These are phyloP conservation scores for Novymonas esmeraldas DNA, from an alignment of 208 protist species.

Conservation along the genomic window DNA sequence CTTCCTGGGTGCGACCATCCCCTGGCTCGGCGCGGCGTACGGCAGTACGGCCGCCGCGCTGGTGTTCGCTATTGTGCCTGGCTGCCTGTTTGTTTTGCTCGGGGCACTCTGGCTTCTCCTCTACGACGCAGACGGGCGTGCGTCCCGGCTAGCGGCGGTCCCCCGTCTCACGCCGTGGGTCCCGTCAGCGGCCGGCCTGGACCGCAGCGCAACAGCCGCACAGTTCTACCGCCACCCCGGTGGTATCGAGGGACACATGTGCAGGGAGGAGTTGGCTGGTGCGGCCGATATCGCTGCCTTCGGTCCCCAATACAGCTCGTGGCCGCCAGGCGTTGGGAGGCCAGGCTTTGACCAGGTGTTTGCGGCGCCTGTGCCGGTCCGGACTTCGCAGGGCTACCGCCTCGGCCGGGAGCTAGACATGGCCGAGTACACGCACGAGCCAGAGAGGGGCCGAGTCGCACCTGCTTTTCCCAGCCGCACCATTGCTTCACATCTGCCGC, in stretches of 20 bases:
- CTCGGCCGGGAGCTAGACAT: neutral
- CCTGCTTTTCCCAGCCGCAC: neutral
- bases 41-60: slow-evolving; percentile 33
- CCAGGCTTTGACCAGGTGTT: neutral
- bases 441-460: neutral
- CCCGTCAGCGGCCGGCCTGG: neutral
- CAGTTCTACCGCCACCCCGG: too few species aligned
- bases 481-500: neutral
- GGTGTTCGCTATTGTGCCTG: slow-evolving; percentile 48
- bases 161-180: neutral
- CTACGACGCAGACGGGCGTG: slow-evolving; percentile 6
- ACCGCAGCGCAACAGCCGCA: too few species aligned
- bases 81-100: slow-evolving; percentile 41
- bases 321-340: neutral
- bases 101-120: slow-evolving; percentile 33
- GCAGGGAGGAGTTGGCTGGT: too few species aligned
- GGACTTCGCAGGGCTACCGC: neutral
- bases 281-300: too few species aligned
- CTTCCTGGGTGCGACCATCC: slow-evolving; percentile 42
- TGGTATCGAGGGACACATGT: too few species aligned
- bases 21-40: slow-evolving; percentile 59
- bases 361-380: neutral
- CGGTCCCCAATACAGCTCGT: neutral
- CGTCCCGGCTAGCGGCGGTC: neutral
- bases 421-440: neutral